Base-by-base conservation (phyloP, 495 filamentous ascomycete genomes). In the Penicillium dipodomyicola region DNA sequence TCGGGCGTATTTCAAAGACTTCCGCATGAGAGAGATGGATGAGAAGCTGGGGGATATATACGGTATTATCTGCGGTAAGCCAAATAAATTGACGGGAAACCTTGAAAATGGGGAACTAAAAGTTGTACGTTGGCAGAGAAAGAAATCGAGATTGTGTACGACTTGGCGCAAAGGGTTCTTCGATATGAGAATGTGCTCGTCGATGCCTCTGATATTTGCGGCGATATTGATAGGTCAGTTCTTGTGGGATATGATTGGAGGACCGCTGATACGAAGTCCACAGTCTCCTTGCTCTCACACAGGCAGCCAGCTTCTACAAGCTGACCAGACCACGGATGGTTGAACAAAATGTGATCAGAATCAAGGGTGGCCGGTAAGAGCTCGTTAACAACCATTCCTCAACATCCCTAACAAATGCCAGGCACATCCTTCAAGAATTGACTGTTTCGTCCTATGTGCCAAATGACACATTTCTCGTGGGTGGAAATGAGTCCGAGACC, bases 91-190 rank as follows among this genome's bases (percentile, higher is more conserved):
- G 35, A 45, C n/a, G 4, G 8, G 45, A 14, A 20, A 10, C 3
- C n/a, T 52, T 59, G 45, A 35, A 45, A 23, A 10, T 46, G 22
- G 51, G 29, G 22, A 15, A 14, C 30, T 39, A 5, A 37, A 10
- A 8, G 7, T 6, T 25, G 23, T 41, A 12, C 3, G 4, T 20
- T 49, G 12, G 25, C 46, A 92, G 94, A 97, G 63, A 87, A 84
- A 54, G 94, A 97, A 64, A 95, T 97, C 52, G 89, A 96, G 62
- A 87, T 98, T 23, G 81, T 93, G 4, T 86, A 96, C 69, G 79
- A 86, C 14, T 80, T 97, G 30, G 84, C 90, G 1, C 83, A 89
- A 29, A 75, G 74, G 52, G 80, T 97, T 27, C 76, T 96, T 5
- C 77, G 84, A 54, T 85, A 88, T 59, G 88, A 93, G 67, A 75